These are phyloP conservation scores for Daldinia sp. DNA, from an alignment of 2,329 filamentous ascomycete species.

Conservation along the genomic window DNA sequence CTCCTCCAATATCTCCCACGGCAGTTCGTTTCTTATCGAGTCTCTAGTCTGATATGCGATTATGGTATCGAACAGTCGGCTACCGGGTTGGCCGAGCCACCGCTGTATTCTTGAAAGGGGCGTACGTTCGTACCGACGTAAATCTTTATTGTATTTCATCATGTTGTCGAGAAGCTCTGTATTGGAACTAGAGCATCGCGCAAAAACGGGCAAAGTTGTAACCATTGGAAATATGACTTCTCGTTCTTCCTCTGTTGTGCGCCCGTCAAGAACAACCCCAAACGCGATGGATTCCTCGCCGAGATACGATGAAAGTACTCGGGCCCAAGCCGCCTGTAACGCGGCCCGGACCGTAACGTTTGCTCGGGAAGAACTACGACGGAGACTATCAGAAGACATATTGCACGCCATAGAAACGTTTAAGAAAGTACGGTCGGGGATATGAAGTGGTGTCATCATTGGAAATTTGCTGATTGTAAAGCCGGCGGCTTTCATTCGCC, in stretches of 20 bases:
- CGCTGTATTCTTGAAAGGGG: conserved; percentile 77
- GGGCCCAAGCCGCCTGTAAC: conserved; percentile 80
- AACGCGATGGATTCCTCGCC: conserved; percentile 80
- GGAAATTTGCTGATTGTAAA: conserved; percentile 77
- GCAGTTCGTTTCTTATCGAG: conserved; percentile 35
- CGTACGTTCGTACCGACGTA: conserved; percentile 75
- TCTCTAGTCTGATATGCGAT: conserved; percentile 79
- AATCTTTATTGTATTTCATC: conserved; percentile 69
- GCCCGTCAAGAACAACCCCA: conserved; percentile 81
- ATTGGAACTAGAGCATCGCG: conserved; percentile 63
- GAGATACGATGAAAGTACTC: conserved; percentile 76
- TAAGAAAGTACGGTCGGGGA: conserved; percentile 46
- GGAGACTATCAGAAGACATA: conserved; percentile 57
- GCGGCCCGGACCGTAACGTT: conserved; percentile 80
- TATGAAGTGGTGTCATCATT: conserved; percentile 70
- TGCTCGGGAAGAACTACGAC: conserved; percentile 60
- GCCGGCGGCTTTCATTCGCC: conserved; percentile 63
- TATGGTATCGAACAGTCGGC: conserved; percentile 81
- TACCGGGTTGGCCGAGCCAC: conserved; percentile 71
- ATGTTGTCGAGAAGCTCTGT: conserved; percentile 66
- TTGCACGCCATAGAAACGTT: conserved; percentile 50
- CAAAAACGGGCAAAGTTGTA: conserved; percentile 78
- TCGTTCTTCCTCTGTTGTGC: conserved; percentile 67
- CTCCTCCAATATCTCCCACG: conserved; percentile 72
- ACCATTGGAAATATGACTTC: conserved; percentile 78